A percentile compares a stretch with the other conserved stretches of the same genome.
Evolutionary conservation across 2,329 filamentous ascomycete genomes (phyloP).

Genomic region (Talaromyces sp.): DNA sequence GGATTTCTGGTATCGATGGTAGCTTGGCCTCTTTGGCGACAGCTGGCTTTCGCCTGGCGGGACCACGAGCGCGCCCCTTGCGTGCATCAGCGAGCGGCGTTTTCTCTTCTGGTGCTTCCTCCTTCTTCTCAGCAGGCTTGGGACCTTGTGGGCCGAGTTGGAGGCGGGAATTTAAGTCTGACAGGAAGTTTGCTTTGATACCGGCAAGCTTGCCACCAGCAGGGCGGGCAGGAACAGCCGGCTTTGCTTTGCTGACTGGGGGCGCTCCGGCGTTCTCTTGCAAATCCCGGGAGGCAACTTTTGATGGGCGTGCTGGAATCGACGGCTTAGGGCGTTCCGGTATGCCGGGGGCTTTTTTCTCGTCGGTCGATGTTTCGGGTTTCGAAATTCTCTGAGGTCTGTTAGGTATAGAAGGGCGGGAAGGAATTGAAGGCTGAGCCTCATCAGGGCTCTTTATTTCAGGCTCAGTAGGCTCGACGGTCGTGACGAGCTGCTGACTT

Average conservation of each 20-base stretch:
- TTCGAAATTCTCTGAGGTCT: constrained; percentile 29
- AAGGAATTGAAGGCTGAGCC: constrained; percentile 29
- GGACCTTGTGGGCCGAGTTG: constrained; percentile 75
- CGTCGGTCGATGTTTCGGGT: constrained; percentile 41
- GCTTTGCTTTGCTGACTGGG: constrained; percentile 65
- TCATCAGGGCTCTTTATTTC: constrained; percentile 40
- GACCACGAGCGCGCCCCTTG: constrained; percentile 84
- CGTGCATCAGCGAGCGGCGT: constrained; percentile 81
- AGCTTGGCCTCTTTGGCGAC: constrained; percentile 43
- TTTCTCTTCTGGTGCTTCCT: constrained; percentile 60
- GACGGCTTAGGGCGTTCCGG: constrained; percentile 61
- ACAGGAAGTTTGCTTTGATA: constrained; percentile 87
- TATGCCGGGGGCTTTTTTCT: constrained; percentile 48
- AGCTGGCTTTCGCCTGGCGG: constrained; percentile 66
- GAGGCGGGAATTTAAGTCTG: constrained; percentile 83
- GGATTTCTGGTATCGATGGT: constrained; percentile 33
- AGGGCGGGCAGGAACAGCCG: constrained; percentile 73
- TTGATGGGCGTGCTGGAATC: constrained; percentile 62
- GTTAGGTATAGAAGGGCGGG: constrained; percentile 18
- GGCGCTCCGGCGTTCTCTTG: constrained; percentile 30
- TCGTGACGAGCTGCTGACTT: constrained; percentile 73
- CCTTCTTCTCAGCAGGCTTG: constrained; percentile 66
- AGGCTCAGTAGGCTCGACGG: constrained; percentile 49
- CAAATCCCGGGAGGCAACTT: constrained; percentile 35
- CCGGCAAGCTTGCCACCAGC: constrained; percentile 83